Evolutionary conservation across 192 early-diverging fungal species (phyloP).

Genomic region (Dissophora globulifera): DNA sequence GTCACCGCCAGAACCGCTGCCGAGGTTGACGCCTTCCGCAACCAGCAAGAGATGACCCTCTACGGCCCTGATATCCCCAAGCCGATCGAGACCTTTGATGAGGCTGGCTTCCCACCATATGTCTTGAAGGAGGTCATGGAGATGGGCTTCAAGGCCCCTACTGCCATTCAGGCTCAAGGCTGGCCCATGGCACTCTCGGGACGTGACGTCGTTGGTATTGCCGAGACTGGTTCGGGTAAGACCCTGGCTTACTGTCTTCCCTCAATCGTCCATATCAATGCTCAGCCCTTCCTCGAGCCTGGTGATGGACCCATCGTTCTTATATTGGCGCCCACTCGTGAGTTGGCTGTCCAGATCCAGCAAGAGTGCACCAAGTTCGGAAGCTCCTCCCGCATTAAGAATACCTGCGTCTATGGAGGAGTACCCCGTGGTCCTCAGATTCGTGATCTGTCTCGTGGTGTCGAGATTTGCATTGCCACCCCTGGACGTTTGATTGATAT

Average conservation of each 20-base stretch:
- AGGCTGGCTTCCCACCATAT: constrained; percentile 93
- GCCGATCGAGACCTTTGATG: constrained; percentile 88
- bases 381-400: constrained; percentile 86
- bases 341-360: constrained; percentile 97
- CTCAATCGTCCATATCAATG: constrained; percentile 98
- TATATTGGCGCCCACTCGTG: constrained; percentile 95
- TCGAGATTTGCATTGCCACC: constrained; percentile 97
- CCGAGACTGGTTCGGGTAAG: constrained; percentile 92
- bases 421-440: constrained; percentile 92
- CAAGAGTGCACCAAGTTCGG: constrained; percentile 96
- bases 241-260: constrained; percentile 95
- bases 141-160: constrained; percentile 89
- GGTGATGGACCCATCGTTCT: constrained; percentile 98
- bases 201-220: constrained; percentile 93
- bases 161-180: constrained; percentile 95
- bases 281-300: constrained; percentile 89
- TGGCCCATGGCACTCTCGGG: constrained; percentile 99
- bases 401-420: constrained; percentile 96
- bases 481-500: constrained; percentile 99
- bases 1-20: constrained; percentile 73
- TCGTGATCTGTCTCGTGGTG: constrained; percentile 83
- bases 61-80: constrained; percentile 89
- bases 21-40: constrained; percentile 85
- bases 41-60: constrained; percentile 83
- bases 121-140: constrained; percentile 88